These are phyloP conservation scores for Podospora conica DNA, from an alignment of 495 filamentous ascomycete species.

Conservation along the genomic window DNA sequence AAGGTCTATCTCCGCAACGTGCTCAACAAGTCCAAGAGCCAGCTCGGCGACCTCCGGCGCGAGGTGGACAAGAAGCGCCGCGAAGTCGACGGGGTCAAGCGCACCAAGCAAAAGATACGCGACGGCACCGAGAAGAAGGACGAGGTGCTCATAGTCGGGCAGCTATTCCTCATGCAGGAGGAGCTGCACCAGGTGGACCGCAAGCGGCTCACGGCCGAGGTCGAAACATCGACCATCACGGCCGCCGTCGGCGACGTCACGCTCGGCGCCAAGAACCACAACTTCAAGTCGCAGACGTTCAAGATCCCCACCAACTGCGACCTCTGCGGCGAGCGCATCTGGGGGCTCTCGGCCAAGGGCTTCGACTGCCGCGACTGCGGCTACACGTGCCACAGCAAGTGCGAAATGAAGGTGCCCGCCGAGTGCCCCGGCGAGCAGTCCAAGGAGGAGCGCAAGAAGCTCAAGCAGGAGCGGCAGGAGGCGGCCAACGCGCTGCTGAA, in stretches of 20 bases:
- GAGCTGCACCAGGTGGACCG: constrained; percentile 80
- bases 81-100: constrained; percentile 71
- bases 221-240: constrained; percentile 86
- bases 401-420: constrained; percentile 96
- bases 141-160: constrained; percentile 69
- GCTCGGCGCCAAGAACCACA: constrained; percentile 83
- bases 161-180: constrained; percentile 75
- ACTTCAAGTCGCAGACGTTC: constrained; percentile 95
- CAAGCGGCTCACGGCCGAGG: constrained; percentile 77
- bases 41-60: constrained; percentile 68
- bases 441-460: constrained; percentile 90
- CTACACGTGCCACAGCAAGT: constrained; percentile 97
- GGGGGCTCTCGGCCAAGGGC: constrained; percentile 92
- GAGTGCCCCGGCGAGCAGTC: constrained; percentile 89
- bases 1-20: constrained; percentile 90
- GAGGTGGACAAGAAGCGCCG: constrained; percentile 77
- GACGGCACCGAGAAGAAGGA: constrained; percentile 79
- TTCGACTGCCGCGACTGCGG: constrained; percentile 94
- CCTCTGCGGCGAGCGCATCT: constrained; percentile 90
- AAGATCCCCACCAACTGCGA: constrained; percentile 99
- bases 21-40: constrained; percentile 79
- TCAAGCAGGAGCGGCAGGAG: constrained; percentile 76
- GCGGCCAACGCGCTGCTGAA: constrained; percentile 58
- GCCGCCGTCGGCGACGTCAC: constrained; percentile 83
- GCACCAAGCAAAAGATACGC: constrained; percentile 63